These are phyloP conservation scores for Termitomyces sp. DNA, from an alignment of 768 basidiomycete genomes.

Conservation along the genomic window DNA sequence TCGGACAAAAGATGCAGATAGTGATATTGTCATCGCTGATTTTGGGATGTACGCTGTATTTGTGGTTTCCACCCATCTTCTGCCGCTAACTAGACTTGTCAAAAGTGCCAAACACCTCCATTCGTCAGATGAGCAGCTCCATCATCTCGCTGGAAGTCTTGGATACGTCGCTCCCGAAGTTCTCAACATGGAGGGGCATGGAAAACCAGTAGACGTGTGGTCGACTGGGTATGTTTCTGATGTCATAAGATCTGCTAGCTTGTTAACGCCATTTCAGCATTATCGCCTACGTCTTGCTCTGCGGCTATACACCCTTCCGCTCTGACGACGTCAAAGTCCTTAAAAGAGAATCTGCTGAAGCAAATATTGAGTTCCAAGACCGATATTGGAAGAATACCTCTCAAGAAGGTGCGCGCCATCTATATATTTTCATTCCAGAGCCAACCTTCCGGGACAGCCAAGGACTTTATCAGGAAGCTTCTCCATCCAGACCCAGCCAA, in stretches of 20 bases:
- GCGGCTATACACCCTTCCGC: conserved; percentile 94
- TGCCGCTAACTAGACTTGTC: not conserved
- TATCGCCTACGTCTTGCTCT: conserved; percentile 91
- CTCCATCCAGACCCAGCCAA: conserved; percentile 64
- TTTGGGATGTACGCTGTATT: conserved; percentile 83
- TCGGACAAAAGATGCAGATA: conserved; percentile 65
- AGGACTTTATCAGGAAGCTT: conserved; percentile 71
- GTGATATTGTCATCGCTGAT: conserved; percentile 93
- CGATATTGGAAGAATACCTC: conserved; percentile 93
- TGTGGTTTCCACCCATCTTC: not conserved
- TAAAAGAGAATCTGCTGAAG: conserved; percentile 78
- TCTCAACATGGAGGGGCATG: conserved; percentile 73
- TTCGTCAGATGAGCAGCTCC: conserved; percentile 62
- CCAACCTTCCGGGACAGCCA: conserved; percentile 46
- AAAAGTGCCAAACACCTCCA: conserved; percentile 79
- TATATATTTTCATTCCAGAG: not conserved
- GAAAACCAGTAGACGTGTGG: conserved; percentile 94
- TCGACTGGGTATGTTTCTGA: conserved; percentile 64
- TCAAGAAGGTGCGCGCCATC: conserved; percentile 45
- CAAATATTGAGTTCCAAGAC: conserved; percentile 87
- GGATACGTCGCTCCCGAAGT: conserved; percentile 94
- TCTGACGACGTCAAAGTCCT: conserved; percentile 73
- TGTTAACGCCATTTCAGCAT: conserved; percentile 42
- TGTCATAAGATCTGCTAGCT: not conserved
- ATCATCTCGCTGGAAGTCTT: conserved; percentile 72